Evolutionary conservation across 306 rosid species (phyloP), one percentile per base, ranked within the genome.

Genomic region (Bauhinia variegata): DNA sequence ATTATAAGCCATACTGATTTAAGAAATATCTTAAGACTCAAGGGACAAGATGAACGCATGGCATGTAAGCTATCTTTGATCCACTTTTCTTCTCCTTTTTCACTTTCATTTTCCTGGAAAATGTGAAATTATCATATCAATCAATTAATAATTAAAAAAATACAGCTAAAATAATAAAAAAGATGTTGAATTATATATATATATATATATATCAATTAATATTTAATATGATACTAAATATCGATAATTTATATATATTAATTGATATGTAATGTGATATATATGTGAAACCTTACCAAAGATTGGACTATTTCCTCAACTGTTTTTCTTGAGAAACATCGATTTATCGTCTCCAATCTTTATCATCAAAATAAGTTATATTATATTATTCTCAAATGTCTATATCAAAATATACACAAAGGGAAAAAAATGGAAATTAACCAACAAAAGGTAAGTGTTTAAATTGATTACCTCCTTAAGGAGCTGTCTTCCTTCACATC

Each of bases 261-360:
- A n/a, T n/a, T n/a, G n/a, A n/a, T n/a, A n/a, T n/a, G n/a, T n/a
- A n/a, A n/a, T n/a, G n/a, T n/a, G n/a, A n/a, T n/a, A n/a, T n/a
- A n/a, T n/a, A n/a, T n/a, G n/a, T n/a, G n/a, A n/a, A n/a, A n/a
- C n/a, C 68, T 57, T 72, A 78, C 82, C 78, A 72, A 60, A 15
- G 66, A 78, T 1, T 8, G 23, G 44, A 78, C 15, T 8, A 78
- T 78, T 60, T 71, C 71, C 41, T 78, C 82, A 12, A 72, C 78
- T 0, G 74, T 65, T 14, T 16, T 66, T 60, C 60, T 66, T 6
- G 82, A 78, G 67, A 78, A 78, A 54, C 71, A 72, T 46, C 11
- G 43, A 74, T 71, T 64, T 18, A 71, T 77, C 19, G 47, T 15
- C 53, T 65, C 39, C n/a, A 70, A 34, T 63, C 80, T 76, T 16